phyloP scores from a whole-genome alignment of 2,329 filamentous ascomycete genomes.

The Graphiopsis chlorocephala region DNA sequence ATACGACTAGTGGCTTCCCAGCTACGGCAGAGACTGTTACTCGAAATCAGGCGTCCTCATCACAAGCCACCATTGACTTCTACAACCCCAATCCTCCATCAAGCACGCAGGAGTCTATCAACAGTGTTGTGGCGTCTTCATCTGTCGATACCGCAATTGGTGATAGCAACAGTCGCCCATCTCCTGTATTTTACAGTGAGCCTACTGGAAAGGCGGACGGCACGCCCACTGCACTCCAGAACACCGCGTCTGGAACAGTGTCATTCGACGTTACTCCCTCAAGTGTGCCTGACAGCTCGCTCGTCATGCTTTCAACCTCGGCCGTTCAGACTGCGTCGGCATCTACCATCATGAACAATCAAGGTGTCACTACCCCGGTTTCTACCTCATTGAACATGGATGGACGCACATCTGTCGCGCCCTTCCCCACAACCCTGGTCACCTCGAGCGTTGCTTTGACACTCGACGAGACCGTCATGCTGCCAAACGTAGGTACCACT shows the following conservation, averaged over 20 bases:
- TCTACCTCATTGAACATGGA: slow-evolving; percentile 21
- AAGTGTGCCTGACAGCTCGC: slow-evolving; percentile 26
- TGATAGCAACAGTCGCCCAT: slow-evolving; percentile 7
- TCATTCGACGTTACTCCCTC: slow-evolving; percentile 15
- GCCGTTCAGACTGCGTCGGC: slow-evolving; percentile 30
- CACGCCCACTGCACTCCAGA: neutral
- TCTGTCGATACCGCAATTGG: neutral
- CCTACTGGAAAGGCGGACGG: neutral
- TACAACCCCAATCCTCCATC: slow-evolving; percentile 12
- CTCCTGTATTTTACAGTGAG: slow-evolving; percentile 6
- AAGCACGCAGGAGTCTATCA: neutral
- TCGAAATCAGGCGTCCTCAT: neutral
- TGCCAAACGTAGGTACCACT: slow-evolving; percentile 24
- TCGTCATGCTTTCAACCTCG: slow-evolving; percentile 29
- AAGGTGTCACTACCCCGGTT: slow-evolving; percentile 22
- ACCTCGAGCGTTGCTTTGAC: slow-evolving; percentile 28
- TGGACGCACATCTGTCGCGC: slow-evolving; percentile 28
- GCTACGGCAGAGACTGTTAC: slow-evolving; percentile 11
- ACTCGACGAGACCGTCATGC: slow-evolving; percentile 29
- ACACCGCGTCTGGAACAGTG: neutral
- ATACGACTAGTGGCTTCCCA: slow-evolving; percentile 10
- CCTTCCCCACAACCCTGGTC: slow-evolving; percentile 30
- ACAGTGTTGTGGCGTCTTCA: neutral
- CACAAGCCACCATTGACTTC: slow-evolving; percentile 9
- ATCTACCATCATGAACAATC: slow-evolving; percentile 19